Evolutionary conservation across 495 filamentous ascomycete genomes (phyloP), one percentile per base, ranked within the genome.

Genomic region (Saxispiralis lemnorum): DNA sequence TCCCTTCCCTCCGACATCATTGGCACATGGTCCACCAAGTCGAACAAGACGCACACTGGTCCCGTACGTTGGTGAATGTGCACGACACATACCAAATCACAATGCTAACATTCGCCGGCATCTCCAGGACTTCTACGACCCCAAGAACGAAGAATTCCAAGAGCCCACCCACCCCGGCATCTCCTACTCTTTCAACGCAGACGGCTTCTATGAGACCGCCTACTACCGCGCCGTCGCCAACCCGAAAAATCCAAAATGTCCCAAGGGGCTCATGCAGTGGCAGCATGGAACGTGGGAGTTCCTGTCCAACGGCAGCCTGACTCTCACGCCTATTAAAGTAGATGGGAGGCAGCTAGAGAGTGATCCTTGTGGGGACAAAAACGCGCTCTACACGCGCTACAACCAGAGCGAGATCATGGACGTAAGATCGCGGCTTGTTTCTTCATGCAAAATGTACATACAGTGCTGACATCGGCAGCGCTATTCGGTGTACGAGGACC

Each of bases 1-100:
- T 31, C 33, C 39, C 11, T 24, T n/a, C 20, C 34, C 33, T 36
- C 34, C 17, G 42, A 14, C 32, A 30, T 28, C 24, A 28, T 28
- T 9, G 24, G 81, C 38, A 86, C 81, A 43, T 87, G 81, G 81
- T 73, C 76, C 6, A 78, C 75, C 19, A 87, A 86, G 61, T 81
- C 78, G 32, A 70, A 69, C 50, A 68, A 71, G 28, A 79, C 81
- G 21, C 53, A 83, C 30, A 86, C 81, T 7, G 81, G 81, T 30
- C 76, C 81, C 38, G 81, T 83, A 76, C 45, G 74, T 64, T 39
- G 37, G 33, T 1, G 9, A 5, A 28, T 16, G 47, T 20, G 33
- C 12, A 38, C 19, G 15, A 32, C 13, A 13, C 24, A 38, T n/a
- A 28, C 17, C 35, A 41, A 31, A 45, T 38, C 30, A 40, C 31